Base-by-base conservation (phyloP, 1,139 yeast species). In the Petasospora rhodanensis region DNA sequence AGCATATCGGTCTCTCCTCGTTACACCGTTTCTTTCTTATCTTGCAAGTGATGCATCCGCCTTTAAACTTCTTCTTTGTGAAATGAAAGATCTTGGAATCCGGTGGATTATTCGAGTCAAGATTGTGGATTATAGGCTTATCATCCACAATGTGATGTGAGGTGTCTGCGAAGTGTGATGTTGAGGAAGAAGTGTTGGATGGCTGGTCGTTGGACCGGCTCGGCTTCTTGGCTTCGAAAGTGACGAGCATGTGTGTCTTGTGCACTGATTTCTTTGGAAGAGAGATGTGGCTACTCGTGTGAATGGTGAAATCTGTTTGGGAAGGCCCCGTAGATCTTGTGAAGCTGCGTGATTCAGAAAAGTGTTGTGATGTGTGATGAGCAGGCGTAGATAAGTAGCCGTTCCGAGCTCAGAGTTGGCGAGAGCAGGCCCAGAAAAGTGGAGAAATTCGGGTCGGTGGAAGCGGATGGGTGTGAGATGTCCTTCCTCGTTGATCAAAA, bases 21-120 rank as follows among this genome's bases (percentile, higher is more conserved):
- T 76, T 68, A 47, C 84, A 77, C 46, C 77, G 68, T 54, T 76
- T 77, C 62, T 76, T 77, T 33, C 84, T 54, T 26, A 71, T 66
- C 46, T 78, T 71, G 49, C 84, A 77, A 0, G 81, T 76, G 20
- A 77, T 56, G 50, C 84, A 77, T 0, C 83, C 83, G 22, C 63
- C 62, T 44, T 66, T 64, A 3, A 79, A 70, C 35, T 77, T 52
- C 40, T 45, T 58, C 31, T 39, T 45, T 2, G 54, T 41, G 34
- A 45, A 42, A 10, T 38, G 43, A 42, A 49, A 50, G 4, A 38
- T 31, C 28, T 43, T 45, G 2, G 43, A 18, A 26, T 46, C 50
- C 18, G 52, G 42, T 4, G 38, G 36, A 9, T 40, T 25, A 3
- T 25, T 17, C 4, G 35, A 15, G 18, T 40, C 39, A 12, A 47